These are phyloP conservation scores for Coemansia sp. DNA, from an alignment of 192 early-diverging fungal genomes.

Conservation along the genomic window DNA sequence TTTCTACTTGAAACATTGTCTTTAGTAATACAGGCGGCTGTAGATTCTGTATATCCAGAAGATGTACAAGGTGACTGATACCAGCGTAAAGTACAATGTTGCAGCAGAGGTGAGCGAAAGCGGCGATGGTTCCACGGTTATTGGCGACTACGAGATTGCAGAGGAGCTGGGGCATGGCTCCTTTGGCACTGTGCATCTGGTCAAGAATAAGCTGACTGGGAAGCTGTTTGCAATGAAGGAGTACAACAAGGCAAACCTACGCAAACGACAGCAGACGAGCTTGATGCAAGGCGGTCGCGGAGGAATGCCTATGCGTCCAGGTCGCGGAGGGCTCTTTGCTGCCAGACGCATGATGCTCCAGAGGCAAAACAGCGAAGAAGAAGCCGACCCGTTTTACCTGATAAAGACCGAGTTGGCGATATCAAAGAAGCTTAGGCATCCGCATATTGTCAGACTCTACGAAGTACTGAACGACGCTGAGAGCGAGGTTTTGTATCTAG, in stretches of 20 bases:
- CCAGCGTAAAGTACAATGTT: constrained; percentile 48
- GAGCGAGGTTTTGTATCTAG: constrained; percentile 77
- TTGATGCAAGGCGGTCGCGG: constrained; percentile 57
- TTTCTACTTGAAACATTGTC: neutral
- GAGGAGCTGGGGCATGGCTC: constrained; percentile 81
- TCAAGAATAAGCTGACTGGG: constrained; percentile 57
- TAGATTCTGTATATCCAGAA: neutral
- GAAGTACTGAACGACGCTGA: constrained; percentile 92
- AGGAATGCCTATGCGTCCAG: constrained; percentile 6
- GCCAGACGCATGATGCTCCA: constrained; percentile 30
- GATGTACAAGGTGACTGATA: constrained; percentile 51
- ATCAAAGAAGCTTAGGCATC: constrained; percentile 90
- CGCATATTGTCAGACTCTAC: constrained; percentile 80
- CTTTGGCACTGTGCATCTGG: constrained; percentile 87
- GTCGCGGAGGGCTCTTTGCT: constrained; percentile 37
- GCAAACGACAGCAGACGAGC: constrained; percentile 66
- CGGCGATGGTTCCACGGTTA: constrained; percentile 65
- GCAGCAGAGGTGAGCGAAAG: constrained; percentile 71
- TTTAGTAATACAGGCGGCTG: too few relatives aligned
- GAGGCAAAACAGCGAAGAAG: constrained; percentile 34
- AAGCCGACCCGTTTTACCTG: constrained; percentile 75
- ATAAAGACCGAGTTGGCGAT: constrained; percentile 90
- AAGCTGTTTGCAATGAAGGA: constrained; percentile 80
- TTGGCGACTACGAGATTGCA: constrained; percentile 84
- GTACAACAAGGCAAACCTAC: constrained; percentile 83